Evolutionary conservation across 2,329 filamentous ascomycete species (phyloP), one percentile per base, ranked within the genome.

Genomic region (Curvularia hawaiiensis): DNA sequence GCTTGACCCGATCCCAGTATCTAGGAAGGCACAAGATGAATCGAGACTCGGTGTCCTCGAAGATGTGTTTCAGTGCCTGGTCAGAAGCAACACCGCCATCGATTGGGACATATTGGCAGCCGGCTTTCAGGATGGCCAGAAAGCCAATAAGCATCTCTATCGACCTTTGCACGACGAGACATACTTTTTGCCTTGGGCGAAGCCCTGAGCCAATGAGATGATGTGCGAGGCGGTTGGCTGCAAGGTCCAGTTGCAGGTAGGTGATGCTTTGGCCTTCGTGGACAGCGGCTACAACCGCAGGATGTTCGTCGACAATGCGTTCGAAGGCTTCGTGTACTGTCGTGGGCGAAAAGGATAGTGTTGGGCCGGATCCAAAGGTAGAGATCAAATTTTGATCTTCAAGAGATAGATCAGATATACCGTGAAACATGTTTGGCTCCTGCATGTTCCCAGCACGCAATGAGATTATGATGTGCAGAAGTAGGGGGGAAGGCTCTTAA

Each of bases 61-160:
- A 74, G 26, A 85, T 83, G 54, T 82, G 79, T 24, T 73, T 71
- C 26, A 87, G 44, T 10, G 68, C 67, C 47, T 69, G 63, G 8
- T 75, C 66, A 3, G 72, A 73, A 9, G 64, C 61, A 16, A 75
- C 68, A 9, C 82, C 81, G 35, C 84, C 84, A 59, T 88, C 85
- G 2, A 87, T 77, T 3, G 85, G 85, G 5, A 86, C 79, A 65
- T 87, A 87, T 61, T 87, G 84, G 14, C 81, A 84, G 20, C 84
- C 84, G 47, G 81, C 81, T 54, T 83, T 84, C 33, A 87, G 73
- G 18, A 86, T 77, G 2, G 83, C 84, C 54, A 84, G 76, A 48
- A 86, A 85, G 20, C 81, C 84, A 49, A 85, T 77, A 7, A 86
- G 73, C 83, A 87, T 85, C 61, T 84, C 83, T 47, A 84, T 72